Conservation (phyloP, 768 basidiomycete species). For the Mycena metata region DNA sequence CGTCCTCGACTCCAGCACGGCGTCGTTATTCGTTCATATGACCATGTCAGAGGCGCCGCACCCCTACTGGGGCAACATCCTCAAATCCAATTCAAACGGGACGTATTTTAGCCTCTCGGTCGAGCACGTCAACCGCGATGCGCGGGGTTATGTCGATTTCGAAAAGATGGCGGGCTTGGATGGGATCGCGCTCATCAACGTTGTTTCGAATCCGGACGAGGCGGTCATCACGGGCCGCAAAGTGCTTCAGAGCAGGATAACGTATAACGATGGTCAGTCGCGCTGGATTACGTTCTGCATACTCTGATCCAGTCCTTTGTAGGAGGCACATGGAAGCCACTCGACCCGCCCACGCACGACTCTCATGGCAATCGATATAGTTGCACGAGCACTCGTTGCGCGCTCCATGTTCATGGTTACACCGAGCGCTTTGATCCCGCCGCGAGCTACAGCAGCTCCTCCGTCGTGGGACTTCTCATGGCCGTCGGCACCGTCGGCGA, state of each 20-base stretch:
- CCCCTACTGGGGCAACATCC: constrained; percentile 89
- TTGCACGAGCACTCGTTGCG: constrained; percentile 79
- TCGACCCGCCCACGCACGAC: constrained; percentile 81
- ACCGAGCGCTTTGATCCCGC: constrained; percentile 91
- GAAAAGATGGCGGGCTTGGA: constrained; percentile 97
- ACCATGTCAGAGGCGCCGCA: constrained; percentile 85
- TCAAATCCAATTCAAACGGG: constrained; percentile 97
- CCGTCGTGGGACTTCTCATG: constrained; percentile 92
- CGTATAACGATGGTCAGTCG: constrained; percentile 91
- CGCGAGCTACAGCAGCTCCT: constrained; percentile 93
- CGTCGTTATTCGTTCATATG: constrained; percentile 94
- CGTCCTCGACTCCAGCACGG: constrained; percentile 92
- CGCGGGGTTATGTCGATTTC: constrained; percentile 91
- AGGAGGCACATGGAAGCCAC: constrained; percentile 90
- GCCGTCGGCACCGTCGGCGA: constrained; percentile 97
- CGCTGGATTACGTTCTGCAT: background rate
- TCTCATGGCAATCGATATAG: constrained; percentile 79
- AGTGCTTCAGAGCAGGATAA: constrained; percentile 86
- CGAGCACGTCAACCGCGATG: constrained; percentile 90
- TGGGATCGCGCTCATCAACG: constrained; percentile 93
- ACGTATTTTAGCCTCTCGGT: constrained; percentile 93
- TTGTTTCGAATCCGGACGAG: constrained; percentile 85
- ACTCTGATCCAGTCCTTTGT: background rate
- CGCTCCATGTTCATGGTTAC: constrained; percentile 94
- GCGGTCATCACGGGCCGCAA: constrained; percentile 80